Conservation (phyloP, 1,284 basidiomycete genomes). For the Phaffia rhodozyma region DNA sequence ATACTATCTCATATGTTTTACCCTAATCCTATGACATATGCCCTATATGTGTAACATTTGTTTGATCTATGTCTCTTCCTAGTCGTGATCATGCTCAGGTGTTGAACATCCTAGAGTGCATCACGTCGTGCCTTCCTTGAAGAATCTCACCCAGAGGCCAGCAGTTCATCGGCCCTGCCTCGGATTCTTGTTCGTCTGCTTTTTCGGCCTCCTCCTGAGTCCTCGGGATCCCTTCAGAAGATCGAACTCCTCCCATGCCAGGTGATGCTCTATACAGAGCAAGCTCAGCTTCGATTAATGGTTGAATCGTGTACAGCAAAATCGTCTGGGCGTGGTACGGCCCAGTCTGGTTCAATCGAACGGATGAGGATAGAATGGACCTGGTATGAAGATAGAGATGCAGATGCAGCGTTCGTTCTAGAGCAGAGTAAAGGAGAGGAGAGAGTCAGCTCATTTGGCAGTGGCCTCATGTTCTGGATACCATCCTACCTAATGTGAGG, state of each 20-base stretch:
- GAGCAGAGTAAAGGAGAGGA: not conserved
- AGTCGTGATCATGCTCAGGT: conserved; percentile 22
- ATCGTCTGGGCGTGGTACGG: conserved; percentile 88
- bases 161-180: conserved; percentile 58
- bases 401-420: conserved; percentile 65
- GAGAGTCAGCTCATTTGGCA: no score
- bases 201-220: conserved; percentile 16
- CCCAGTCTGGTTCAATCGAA: conserved; percentile 81
- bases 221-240: not conserved
- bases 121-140: conserved; percentile 76
- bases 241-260: conserved; percentile 29
- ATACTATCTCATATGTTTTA: no score
- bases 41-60: no score
- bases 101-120: conserved; percentile 95
- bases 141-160: conserved; percentile 97
- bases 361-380: conserved; percentile 74
- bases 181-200: conserved; percentile 21
- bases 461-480: no score
- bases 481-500: conserved; percentile 51
- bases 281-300: conserved; percentile 50
- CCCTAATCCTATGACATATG: no score
- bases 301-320: conserved; percentile 57
- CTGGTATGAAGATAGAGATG: conserved; percentile 89
- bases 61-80: no score
- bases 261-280: conserved; percentile 34